Conservation (phyloP, 2,329 filamentous ascomycete species). For the Neofusicoccum cordaticola region DNA sequence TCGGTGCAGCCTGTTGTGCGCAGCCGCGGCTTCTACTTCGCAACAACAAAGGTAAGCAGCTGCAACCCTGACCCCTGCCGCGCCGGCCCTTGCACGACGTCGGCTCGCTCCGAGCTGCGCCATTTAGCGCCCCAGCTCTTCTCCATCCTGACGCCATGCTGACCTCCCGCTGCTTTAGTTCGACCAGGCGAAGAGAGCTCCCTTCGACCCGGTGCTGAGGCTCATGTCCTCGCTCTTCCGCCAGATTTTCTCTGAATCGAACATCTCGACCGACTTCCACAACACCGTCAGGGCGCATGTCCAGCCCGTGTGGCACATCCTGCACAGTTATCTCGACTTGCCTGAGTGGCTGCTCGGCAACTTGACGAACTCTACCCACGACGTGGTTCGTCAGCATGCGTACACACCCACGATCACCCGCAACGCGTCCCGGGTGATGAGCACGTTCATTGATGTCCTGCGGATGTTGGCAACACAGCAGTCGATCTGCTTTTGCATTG, state of each 20-base stretch:
- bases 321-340: constrained; percentile 58
- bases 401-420: constrained; percentile 1
- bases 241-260: constrained; percentile 64
- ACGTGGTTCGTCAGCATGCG: constrained; percentile 23
- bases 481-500: constrained; percentile 82
- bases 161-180: constrained; percentile 35
- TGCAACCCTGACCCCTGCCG: neutral
- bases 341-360: constrained; percentile 61
- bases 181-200: constrained; percentile 57
- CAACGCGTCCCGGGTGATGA: constrained; percentile 62
- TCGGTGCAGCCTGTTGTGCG: constrained; percentile 57
- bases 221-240: constrained; percentile 61
- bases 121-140: too few species aligned
- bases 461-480: constrained; percentile 78
- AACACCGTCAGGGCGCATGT: constrained; percentile 55
- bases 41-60: constrained; percentile 46
- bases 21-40: constrained; percentile 56
- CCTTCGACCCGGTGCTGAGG: constrained; percentile 60
- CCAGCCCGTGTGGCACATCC: constrained; percentile 55
- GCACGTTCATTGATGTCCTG: constrained; percentile 82
- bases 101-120: neutral
- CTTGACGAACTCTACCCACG: constrained; percentile 24
- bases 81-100: neutral
- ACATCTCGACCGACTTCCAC: constrained; percentile 61
- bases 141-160: neutral